Conservation (phyloP, 306 rosid species). For the Fagus sylvatica region DNA sequence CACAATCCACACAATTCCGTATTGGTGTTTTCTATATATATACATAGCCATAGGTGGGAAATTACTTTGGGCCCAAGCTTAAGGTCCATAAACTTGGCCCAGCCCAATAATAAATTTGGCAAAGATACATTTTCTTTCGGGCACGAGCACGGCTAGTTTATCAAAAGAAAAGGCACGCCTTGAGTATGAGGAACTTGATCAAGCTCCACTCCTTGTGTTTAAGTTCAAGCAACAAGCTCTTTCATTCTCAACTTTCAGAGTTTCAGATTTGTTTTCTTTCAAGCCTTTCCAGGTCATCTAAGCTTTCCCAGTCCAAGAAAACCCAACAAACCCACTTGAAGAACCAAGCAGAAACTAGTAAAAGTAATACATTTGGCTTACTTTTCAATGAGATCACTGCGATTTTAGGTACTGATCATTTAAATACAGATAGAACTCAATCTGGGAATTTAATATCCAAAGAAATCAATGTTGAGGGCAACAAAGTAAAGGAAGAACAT, state of each 20-base stretch:
- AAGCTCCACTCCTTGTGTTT: conserved; percentile 11
- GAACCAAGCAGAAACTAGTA: conserved; percentile 17
- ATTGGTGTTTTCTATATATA: background rate
- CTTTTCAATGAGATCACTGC: conserved; percentile 62
- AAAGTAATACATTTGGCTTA: conserved; percentile 21
- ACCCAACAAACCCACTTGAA: conserved; percentile 11
- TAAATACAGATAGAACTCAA: conserved; percentile 21
- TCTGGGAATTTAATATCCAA: conserved; percentile 39
- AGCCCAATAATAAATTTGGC: too few relatives aligned
- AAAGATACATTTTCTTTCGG: too few relatives aligned
- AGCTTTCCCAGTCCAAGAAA: conserved; percentile 5
- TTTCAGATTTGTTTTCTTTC: conserved; percentile 25
- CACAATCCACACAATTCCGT: background rate
- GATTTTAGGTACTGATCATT: conserved; percentile 57
- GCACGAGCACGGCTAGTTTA: too few relatives aligned
- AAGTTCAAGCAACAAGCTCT: conserved; percentile 9
- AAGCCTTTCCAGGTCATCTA: conserved; percentile 6
- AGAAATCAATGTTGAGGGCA: conserved; percentile 22
- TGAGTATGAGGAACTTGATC: conserved; percentile 39
- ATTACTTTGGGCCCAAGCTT: background rate
- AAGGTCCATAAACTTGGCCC: background rate
- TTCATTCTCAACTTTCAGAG: conserved; percentile 18
- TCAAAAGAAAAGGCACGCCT: background rate
- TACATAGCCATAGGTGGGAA: background rate
- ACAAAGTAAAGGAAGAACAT: conserved; percentile 13